Evolutionary conservation across 108 stramenopile genomes (phyloP), one percentile per base, ranked within the genome.

Genomic region (Nitzschia inconspicua): DNA sequence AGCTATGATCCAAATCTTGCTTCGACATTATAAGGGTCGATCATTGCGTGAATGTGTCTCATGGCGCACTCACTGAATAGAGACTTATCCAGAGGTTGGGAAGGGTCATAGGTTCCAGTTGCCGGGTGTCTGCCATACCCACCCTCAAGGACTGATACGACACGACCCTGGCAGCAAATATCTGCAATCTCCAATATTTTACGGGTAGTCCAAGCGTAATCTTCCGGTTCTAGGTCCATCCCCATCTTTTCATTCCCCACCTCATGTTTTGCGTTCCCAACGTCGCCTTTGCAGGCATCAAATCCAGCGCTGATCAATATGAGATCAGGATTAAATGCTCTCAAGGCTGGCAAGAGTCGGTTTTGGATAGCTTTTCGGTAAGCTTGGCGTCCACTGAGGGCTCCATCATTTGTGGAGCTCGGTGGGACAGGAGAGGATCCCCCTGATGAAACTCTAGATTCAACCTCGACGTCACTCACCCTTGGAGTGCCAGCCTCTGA

Each of bases 301-400:
- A 99, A 99, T 13, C 98, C 98, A 10, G 96, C 92, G 50, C 93
- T 95, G 67, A 99, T 82, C 39, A 99, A 62, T 60, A 98, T 91
- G 10, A 99, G 60, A 80, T 99, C 97, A 26, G 98, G 96, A 52
- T 94, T 80, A 72, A 98, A 98, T 22, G 85, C 91, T 50, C 95
- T 75, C 39, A 98, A 72, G 5, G 96, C 82, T 9, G 91, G 91
- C 10, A 94, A 66, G 29, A 94, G 60, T 20, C 88, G 73, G 54
- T 82, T 80, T 57, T 80, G 81, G 42, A 89, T 87, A 20, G 88
- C 84, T n/a, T 74, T 68, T 50, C 91, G 61, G 60, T 89, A 89
- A 6, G 86, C 91, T 29, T 70, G 43, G 20, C 86, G 72, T 44
- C 88, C 88, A 65, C 57, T 47, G 0, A 29, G 16, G 24, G 26